Conservation (phyloP, 2,329 filamentous ascomycete genomes). For the Pseudogymnoascus sp. region DNA sequence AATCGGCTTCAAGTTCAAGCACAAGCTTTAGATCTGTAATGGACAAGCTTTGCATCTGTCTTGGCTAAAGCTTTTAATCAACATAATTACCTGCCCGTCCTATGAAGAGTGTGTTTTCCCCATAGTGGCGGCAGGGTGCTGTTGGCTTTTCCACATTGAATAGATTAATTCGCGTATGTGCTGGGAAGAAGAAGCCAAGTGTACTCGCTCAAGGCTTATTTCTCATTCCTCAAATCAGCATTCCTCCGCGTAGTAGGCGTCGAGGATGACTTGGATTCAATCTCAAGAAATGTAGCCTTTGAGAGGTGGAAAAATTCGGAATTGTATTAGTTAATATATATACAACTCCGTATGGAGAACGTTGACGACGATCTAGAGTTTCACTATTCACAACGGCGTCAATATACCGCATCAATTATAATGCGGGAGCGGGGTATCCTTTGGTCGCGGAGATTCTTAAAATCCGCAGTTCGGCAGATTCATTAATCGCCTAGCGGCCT, state of each 20-base stretch:
- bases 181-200: background rate
- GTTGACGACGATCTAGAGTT: conserved; percentile 1
- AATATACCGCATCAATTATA: background rate
- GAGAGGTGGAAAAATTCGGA: background rate
- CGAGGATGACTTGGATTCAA: background rate
- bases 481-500: background rate
- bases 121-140: background rate
- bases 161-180: background rate
- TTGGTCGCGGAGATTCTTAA: background rate
- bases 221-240: background rate
- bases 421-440: background rate
- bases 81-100: background rate
- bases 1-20: background rate
- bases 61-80: background rate
- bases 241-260: background rate
- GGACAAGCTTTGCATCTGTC: background rate
- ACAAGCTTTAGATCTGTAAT: background rate
- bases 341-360: no score
- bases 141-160: background rate
- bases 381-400: background rate
- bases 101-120: background rate
- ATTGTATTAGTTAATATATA: background rate
- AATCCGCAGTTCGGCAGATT: background rate
- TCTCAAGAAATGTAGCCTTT: background rate
- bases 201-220: background rate